These are phyloP conservation scores for Calocybe cyanea DNA, from an alignment of 768 basidiomycete genomes.

Conservation along the genomic window DNA sequence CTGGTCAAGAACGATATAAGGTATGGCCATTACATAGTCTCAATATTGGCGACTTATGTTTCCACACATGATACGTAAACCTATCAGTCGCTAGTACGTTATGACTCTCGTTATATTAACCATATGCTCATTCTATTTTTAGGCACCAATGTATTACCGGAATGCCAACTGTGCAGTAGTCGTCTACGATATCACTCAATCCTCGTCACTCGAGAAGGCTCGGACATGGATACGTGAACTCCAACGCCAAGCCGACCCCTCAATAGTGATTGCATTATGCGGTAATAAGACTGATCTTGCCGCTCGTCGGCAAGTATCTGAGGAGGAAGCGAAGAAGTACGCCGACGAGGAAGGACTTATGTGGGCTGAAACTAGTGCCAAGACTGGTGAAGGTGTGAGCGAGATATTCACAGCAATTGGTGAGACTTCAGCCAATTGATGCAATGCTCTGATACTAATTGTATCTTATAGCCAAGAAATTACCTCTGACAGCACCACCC, in stretches of 20 bases:
- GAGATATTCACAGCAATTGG: slow-evolving; percentile 87
- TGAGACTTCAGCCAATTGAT: slow-evolving; percentile 27
- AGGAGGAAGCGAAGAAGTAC: slow-evolving; percentile 90
- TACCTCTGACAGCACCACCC: slow-evolving; percentile 77
- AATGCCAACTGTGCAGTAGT: slow-evolving; percentile 93
- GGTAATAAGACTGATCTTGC: slow-evolving; percentile 93
- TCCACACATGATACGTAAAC: slow-evolving; percentile 6
- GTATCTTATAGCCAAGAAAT: slow-evolving; percentile 66
- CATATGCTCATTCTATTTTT: not conserved
- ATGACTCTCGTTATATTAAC: slow-evolving; percentile 8
- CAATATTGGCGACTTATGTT: slow-evolving; percentile 10
- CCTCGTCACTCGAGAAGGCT: slow-evolving; percentile 90
- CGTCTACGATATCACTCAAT: slow-evolving; percentile 93
- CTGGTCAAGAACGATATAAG: slow-evolving; percentile 95
- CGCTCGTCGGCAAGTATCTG: slow-evolving; percentile 78
- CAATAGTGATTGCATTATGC: slow-evolving; percentile 92
- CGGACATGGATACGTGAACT: slow-evolving; percentile 95
- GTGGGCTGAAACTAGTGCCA: slow-evolving; percentile 92
- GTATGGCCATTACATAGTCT: slow-evolving; percentile 30
- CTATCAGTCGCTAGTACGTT: slow-evolving; percentile 38
- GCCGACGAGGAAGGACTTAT: slow-evolving; percentile 89
- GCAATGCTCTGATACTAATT: slow-evolving; percentile 7
- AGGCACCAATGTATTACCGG: slow-evolving; percentile 97
- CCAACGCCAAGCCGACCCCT: slow-evolving; percentile 95
- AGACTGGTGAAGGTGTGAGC: slow-evolving; percentile 81